Percentiles rank a stretch among this genome's conserved stretches.
These are phyloP conservation scores for Candida sanyaensis DNA, from an alignment of 1,139 yeast genomes.

Conservation along the genomic window DNA sequence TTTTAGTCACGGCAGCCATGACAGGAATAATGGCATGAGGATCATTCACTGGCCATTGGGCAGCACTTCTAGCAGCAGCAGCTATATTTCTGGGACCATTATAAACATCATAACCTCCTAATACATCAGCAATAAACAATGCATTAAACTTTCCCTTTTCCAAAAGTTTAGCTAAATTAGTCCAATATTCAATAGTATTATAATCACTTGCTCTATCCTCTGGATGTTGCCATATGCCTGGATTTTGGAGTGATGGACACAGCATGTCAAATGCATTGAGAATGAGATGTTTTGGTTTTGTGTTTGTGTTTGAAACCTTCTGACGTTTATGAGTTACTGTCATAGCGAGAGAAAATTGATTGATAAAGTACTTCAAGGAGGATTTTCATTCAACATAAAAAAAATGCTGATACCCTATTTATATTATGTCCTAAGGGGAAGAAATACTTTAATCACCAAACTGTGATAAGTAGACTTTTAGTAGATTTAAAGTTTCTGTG, in stretches of 20 bases:
- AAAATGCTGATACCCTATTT: background rate
- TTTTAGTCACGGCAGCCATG: conserved; percentile 41
- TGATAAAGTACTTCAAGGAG: too few relatives aligned
- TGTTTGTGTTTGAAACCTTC: background rate
- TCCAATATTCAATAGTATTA: conserved; percentile 46
- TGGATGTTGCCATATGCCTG: conserved; percentile 45
- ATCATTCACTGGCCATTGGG: conserved; percentile 42
- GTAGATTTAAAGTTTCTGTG: too few relatives aligned
- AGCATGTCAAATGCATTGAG: conserved; percentile 42
- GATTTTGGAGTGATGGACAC: conserved; percentile 35
- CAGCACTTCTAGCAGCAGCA: conserved; percentile 38
- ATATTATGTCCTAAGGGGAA: background rate
- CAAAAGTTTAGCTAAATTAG: conserved; percentile 40
- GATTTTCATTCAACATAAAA: too few relatives aligned
- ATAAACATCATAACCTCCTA: conserved; percentile 44
- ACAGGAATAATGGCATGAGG: conserved; percentile 38
- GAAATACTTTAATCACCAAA: background rate
- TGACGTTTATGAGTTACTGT: background rate
- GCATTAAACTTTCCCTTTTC: conserved; percentile 47
- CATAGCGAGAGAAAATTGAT: background rate
- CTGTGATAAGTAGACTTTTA: background rate
- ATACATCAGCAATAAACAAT: conserved; percentile 46
- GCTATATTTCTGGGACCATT: conserved; percentile 32
- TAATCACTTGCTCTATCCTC: conserved; percentile 33
- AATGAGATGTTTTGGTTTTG: conserved; percentile 13